Base-by-base conservation (phyloP, 2,329 filamentous ascomycete species). In the Diaporthe longicolla region DNA sequence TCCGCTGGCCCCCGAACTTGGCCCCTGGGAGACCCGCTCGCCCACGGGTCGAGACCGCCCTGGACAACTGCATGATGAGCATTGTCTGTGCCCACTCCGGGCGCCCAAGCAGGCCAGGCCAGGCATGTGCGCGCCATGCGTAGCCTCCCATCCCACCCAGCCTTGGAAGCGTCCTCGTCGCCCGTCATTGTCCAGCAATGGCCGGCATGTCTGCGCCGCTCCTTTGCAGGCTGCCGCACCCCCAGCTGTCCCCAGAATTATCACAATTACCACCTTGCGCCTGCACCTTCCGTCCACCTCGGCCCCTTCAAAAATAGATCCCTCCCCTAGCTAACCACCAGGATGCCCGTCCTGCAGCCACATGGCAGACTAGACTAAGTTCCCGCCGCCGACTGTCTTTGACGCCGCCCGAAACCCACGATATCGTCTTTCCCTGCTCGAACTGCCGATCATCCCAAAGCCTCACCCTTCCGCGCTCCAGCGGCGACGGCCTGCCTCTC, bases 201-300 rank as follows among this genome's bases (percentile, higher is more conserved):
- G n/a, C 37, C 21, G 26, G 43, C 63, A 59, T 54, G 69, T 63
- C 43, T 50, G 57, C 70, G 57, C 57, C 70, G 70, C 70, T 71
- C 70, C 48, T 32, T 50, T 58, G 32, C 55, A 58, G 57, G 40
- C 24, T 61, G 29, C 32, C 21, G 29, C 32, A 10, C 48, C 48
- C 63, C 63, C 57, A 35, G 35, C 19, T 24, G 69, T 54, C 69
- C 69, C 69, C 69, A 52, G 45, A 54, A 43, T 63, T 40, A 35
- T 37, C 57, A 59, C 29, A 66, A 52, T 37, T 52, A 52, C 45
- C 48, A 52, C 61, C 50, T 71, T 71, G 26, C 69, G 43, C 35
- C 57, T 71, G 69, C 57, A 45, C 26, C 68, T 70, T 70, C 68
- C 40, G 37, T 63, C 43, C 57, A 45, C 26, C 68, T 70, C 68